Base-by-base conservation (phyloP, 108 stramenopile species). In the Pelagomonas calceolata region DNA sequence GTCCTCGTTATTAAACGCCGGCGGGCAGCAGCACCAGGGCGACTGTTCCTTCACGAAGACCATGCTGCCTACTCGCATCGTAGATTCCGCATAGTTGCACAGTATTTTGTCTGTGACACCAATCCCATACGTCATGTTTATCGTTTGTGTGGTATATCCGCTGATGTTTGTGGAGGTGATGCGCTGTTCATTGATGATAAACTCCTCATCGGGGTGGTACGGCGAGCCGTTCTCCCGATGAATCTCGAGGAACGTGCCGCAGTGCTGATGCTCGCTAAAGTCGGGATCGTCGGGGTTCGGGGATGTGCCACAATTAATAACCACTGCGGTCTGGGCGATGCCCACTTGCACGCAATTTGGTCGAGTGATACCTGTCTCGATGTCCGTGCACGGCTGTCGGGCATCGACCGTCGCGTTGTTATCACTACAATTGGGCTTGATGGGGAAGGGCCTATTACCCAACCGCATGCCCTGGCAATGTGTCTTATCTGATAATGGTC, bases 191-290 rank as follows among this genome's bases (percentile, higher is more conserved):
- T 81, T 74, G 33, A 76, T 76, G 17, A 85, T 45, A 63, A 79
- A 73, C 43, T 73, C 72, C 31, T 66, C 69, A 68, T 83, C 81
- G 46, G 66, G 65, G 70, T 81, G 79, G 75, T 83, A 83, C 0
- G 82, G 82, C 39, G 65, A 75, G 16, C 73, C 73, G 63, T 69
- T 69, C 37, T 63, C 64, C 63, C 76, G 76, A 46, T 85, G 85
- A 65, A 85, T 63, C 70, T 85, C 85, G 10, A 85, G 66, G 36
- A 79, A 85, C 26, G 82, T 85, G 7, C 85, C 85, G 66, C 85
- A 85, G 60, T 71, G 63, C 67, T 72, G 68, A 44, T 81, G 36
- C 18, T 83, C 70, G 37, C 71, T 74, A 77, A 74, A 81, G 30
- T 80, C 72, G 5, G 73, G 73, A 32, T 60, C 10, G 51, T 60